phyloP scores from a whole-genome alignment of 768 basidiomycete species.

The Psilocybe azurescens region DNA sequence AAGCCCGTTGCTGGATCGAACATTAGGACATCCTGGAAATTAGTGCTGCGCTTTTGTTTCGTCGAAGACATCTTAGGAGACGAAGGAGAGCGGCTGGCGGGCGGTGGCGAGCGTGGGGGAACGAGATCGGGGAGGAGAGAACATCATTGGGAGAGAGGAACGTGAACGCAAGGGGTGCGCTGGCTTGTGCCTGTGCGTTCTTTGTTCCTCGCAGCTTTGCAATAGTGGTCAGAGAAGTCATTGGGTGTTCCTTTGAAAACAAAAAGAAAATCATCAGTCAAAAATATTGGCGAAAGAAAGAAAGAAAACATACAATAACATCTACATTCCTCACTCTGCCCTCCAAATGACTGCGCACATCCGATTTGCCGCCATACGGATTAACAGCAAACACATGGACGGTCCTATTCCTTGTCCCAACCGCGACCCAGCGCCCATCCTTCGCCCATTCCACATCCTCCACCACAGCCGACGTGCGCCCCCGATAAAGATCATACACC shows the following conservation, averaged over 20 bases:
- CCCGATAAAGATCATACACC: constrained; percentile 73
- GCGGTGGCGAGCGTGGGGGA: constrained; percentile 18
- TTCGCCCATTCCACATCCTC: constrained; percentile 55
- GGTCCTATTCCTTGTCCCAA: constrained; percentile 68
- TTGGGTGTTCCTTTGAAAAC: constrained; percentile 48
- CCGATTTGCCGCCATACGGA: constrained; percentile 74
- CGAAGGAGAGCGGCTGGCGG: constrained; percentile 18
- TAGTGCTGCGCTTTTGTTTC: constrained; percentile 33
- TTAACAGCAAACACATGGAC: constrained; percentile 79
- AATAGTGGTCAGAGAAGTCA: constrained; percentile 60
- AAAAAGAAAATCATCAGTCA: not conserved
- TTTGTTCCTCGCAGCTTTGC: constrained; percentile 52
- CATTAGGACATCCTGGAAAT: constrained; percentile 69
- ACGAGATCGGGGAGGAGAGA: constrained; percentile 15
- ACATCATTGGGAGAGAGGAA: constrained; percentile 50
- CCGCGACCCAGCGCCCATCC: constrained; percentile 72
- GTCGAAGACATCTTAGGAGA: constrained; percentile 16
- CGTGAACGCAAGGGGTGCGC: constrained; percentile 56
- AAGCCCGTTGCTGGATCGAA: constrained; percentile 66
- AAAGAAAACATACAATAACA: constrained; percentile 16
- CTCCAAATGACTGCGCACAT: constrained; percentile 64
- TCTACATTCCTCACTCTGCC: constrained; percentile 60
- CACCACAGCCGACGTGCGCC: constrained; percentile 70
- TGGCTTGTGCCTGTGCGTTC: constrained; percentile 26
- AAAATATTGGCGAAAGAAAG: not conserved